Base-by-base conservation (phyloP, 2,329 filamentous ascomycete species). In the Grosmannia huntii region DNA sequence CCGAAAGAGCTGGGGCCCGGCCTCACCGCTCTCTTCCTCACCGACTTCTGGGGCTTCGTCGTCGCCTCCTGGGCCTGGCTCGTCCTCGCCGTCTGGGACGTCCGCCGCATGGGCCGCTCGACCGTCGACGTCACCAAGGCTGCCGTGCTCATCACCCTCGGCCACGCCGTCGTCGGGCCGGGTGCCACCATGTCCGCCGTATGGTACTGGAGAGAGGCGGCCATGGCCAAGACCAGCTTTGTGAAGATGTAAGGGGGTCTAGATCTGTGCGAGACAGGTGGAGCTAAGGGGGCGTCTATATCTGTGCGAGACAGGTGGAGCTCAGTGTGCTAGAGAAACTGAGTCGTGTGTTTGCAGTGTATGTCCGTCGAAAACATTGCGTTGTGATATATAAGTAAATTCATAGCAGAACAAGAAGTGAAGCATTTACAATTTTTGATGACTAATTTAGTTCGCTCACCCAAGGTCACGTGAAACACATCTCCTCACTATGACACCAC, bases 121-220 rank as follows among this genome's bases (percentile, higher is more conserved):
- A 16, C 25, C 7, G 57, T 31, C 9, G 46, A 55, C 27, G 11
- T 59, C 4, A 10, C 6, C 25, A 55, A 38, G 4, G 54, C 59
- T 2, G 44, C 54, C 7, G 36, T 21, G 4, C 12, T 52, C 5
- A 60, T 60, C 38, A 55, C 53, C 14, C n/a, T 59, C 1, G 54
- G 38, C 36, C 49, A 56, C 44, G 1, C 59, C 10, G 5, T 60
- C 10, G 36, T 51, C 36, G 59, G 59, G 0, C 59, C 59, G 4
- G 59, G 59, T 12, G 55, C 59, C 36, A 31, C 59, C 16, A 36
- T 60, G 44, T 54, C 59, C 4, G 54, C 55, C 3, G 51, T 60
- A 9, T 60, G 59, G 59, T 59, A 60, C 57, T 60, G 59, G 59
- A 25, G 59, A 21, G 59, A 60, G 19, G n/a, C 16, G 1, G 44